Conservation (phyloP, 2,329 filamentous ascomycete species). For the Penicillium rolfsii region DNA sequence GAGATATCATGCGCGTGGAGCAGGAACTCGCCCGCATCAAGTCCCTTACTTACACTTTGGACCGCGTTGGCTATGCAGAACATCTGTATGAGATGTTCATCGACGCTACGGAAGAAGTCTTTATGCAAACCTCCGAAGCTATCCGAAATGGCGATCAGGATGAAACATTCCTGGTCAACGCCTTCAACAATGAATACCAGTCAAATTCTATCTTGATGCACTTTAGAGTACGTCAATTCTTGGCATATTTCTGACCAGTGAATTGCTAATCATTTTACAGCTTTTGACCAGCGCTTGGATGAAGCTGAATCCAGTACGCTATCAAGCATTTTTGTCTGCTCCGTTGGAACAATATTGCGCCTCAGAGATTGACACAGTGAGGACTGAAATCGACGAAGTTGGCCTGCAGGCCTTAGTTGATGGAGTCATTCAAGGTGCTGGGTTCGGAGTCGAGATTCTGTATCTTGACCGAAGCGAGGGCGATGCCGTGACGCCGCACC, state of each 20-base stretch:
- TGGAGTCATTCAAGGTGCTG: slow-evolving; percentile 75
- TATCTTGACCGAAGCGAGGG: slow-evolving; percentile 88
- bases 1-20: slow-evolving; percentile 66
- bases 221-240: slow-evolving; percentile 58
- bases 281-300: slow-evolving; percentile 84
- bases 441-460: slow-evolving; percentile 80
- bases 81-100: slow-evolving; percentile 82
- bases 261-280: slow-evolving; percentile 46
- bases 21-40: slow-evolving; percentile 73
- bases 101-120: slow-evolving; percentile 70
- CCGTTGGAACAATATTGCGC: slow-evolving; percentile 70
- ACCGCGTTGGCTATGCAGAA: slow-evolving; percentile 68
- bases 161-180: slow-evolving; percentile 60
- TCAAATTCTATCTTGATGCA: slow-evolving; percentile 85
- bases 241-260: background rate
- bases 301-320: slow-evolving; percentile 71
- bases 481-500: slow-evolving; percentile 65
- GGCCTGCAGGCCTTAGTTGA: slow-evolving; percentile 77
- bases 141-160: slow-evolving; percentile 61
- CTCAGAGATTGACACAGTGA: slow-evolving; percentile 70
- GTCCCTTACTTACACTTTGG: slow-evolving; percentile 71
- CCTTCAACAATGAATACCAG: slow-evolving; percentile 72
- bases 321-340: slow-evolving; percentile 71
- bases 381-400: slow-evolving; percentile 88
- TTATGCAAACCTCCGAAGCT: slow-evolving; percentile 65